phyloP scores from a whole-genome alignment of 345 rosid genomes.

The Viola odorata region DNA sequence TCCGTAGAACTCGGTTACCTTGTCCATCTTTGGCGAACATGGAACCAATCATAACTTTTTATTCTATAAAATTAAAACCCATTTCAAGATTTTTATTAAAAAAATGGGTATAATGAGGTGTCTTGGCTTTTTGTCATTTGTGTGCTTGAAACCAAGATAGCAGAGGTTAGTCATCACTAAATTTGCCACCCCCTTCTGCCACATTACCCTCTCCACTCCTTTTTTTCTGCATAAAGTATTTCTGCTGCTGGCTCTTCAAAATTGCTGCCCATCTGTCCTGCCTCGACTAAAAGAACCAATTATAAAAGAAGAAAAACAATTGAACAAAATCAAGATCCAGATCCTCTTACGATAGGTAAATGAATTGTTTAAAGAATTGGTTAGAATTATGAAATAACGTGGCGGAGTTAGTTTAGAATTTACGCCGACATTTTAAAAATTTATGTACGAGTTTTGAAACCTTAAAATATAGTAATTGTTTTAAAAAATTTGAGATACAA shows the following conservation, averaged over 20 bases:
- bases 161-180: constrained; percentile 29
- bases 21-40: constrained; percentile 29
- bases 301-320: neutral
- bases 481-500: too few relatives aligned
- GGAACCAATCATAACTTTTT: constrained; percentile 16
- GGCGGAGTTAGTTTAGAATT: too few relatives aligned
- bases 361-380: too few relatives aligned
- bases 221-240: constrained; percentile 4
- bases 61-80: neutral
- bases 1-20: constrained; percentile 15
- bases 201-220: constrained; percentile 30
- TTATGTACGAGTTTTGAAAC: too few relatives aligned
- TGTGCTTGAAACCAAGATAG: constrained; percentile 18
- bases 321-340: constrained; percentile 1
- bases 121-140: constrained; percentile 27
- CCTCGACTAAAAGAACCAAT: constrained; percentile 7
- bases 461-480: too few relatives aligned
- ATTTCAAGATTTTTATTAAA: too few relatives aligned
- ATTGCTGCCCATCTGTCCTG: neutral
- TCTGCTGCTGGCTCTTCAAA: neutral
- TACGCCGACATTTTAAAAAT: too few relatives aligned
- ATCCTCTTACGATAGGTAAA: too few relatives aligned
- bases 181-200: constrained; percentile 40
- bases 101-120: constrained; percentile 23
- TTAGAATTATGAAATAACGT: too few relatives aligned